Conservation (phyloP, 768 basidiomycete genomes). For the Collybia nuda region DNA sequence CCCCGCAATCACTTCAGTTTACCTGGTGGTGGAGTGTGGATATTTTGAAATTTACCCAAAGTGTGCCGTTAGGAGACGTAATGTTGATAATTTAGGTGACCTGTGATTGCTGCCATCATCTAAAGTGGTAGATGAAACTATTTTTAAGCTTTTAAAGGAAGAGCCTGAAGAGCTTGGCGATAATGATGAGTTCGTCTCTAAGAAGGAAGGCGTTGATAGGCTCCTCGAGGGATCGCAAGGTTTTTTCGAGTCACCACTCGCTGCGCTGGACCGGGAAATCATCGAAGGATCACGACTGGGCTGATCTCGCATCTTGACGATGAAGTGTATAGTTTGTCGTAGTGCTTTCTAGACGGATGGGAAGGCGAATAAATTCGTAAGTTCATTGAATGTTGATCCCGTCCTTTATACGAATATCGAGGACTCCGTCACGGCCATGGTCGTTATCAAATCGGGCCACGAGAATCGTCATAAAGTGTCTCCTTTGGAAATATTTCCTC, state of each 20-base stretch:
- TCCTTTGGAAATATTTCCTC: conserved; percentile 25
- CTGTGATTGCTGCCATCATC: conserved; percentile 19
- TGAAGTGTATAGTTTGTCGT: background rate
- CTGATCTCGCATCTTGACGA: no score
- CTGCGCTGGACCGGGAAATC: background rate
- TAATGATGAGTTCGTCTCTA: conserved; percentile 1
- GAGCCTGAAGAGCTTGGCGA: conserved; percentile 3
- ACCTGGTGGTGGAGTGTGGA: conserved; percentile 1
- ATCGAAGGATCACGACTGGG: background rate
- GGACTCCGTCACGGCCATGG: conserved; percentile 16
- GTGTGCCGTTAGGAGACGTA: conserved; percentile 61
- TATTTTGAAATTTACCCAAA: conserved; percentile 61
- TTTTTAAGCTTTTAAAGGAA: conserved; percentile 26
- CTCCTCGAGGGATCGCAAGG: no score
- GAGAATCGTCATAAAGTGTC: conserved; percentile 19
- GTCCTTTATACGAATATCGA: conserved; percentile 28
- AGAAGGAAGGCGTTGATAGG: background rate
- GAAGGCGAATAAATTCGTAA: conserved; percentile 1
- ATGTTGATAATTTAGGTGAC: conserved; percentile 44
- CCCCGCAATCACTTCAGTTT: conserved; percentile 3
- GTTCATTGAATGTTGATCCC: conserved; percentile 4
- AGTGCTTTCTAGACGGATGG: background rate
- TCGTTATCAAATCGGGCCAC: conserved; percentile 22
- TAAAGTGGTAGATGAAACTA: conserved; percentile 28
- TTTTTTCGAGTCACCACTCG: background rate